Evolutionary conservation across 2,329 filamentous ascomycete species (phyloP).

Genomic region (Westerdykella aurantiaca): DNA sequence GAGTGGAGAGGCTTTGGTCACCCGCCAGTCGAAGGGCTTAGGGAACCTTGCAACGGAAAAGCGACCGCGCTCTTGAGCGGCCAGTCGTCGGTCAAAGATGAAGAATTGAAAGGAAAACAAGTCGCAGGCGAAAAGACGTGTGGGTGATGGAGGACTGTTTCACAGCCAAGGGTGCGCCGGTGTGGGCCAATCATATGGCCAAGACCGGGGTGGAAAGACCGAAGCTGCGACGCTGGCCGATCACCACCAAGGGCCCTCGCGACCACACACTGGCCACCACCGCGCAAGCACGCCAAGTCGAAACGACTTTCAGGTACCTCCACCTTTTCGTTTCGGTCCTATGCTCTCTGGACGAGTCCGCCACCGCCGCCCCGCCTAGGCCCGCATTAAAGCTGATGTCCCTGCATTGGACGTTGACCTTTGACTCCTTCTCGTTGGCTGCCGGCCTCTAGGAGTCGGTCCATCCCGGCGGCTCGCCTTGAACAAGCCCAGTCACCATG

Average conservation of each 20-base stretch:
- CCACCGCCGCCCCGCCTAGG: conserved; percentile 13
- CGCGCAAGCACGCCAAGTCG: neutral
- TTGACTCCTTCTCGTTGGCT: conserved; percentile 25
- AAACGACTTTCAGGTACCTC: neutral
- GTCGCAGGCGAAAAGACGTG: no score
- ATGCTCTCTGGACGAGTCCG: neutral
- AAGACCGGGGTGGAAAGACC: no score
- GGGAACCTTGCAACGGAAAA: neutral
- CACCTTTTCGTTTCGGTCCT: neutral
- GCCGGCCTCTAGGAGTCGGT: conserved; percentile 10
- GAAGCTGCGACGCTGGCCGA: neutral
- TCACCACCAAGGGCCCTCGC: neutral
- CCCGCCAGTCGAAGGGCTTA: neutral
- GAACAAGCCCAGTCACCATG: conserved; percentile 16
- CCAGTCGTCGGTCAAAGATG: neutral
- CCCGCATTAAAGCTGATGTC: conserved; percentile 20
- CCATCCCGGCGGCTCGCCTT: conserved; percentile 22
- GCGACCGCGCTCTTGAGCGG: neutral
- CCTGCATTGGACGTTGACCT: conserved; percentile 17
- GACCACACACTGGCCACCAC: neutral
- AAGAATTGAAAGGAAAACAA: neutral
- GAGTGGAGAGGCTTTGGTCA: no score
- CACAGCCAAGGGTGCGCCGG: neutral
- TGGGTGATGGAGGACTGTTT: neutral
- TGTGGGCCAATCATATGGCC: neutral